Evolutionary conservation across 31 red algal species (phyloP).

Genomic region (Asparagopsis taxiformis): DNA sequence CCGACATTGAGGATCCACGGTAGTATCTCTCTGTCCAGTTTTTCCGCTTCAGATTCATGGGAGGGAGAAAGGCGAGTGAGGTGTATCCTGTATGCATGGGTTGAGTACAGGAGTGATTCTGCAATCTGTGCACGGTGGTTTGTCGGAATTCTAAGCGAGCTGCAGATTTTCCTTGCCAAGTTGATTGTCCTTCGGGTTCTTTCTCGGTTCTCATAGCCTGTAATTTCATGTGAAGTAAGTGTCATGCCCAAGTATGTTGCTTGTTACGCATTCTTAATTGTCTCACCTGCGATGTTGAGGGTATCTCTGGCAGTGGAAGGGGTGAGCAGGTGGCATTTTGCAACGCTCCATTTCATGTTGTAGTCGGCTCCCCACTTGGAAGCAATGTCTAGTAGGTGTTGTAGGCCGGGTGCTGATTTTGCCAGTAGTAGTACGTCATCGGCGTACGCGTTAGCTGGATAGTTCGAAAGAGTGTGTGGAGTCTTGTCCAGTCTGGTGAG

Average conservation of each 20-base stretch:
- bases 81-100: too few species aligned
- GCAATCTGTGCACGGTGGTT: too few species aligned
- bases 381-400: not conserved
- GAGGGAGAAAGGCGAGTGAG: too few species aligned
- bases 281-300: not conserved
- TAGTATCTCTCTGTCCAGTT: too few species aligned
- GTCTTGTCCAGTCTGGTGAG: not conserved
- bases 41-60: too few species aligned
- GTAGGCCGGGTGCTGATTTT: not conserved
- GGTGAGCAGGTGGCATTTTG: not conserved
- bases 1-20: too few species aligned
- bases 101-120: too few species aligned
- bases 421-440: constrained; percentile 1
- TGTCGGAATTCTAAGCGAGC: too few species aligned
- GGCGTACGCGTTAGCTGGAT: not conserved
- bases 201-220: not conserved
- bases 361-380: not conserved
- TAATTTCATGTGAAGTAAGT: not conserved
- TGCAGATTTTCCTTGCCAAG: too few species aligned
- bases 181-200: too few species aligned
- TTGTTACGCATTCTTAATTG: not conserved
- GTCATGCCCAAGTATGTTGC: not conserved
- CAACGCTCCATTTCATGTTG: constrained; percentile 1
- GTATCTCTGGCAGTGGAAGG: not conserved
- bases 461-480: not conserved